phyloP scores from a whole-genome alignment of 768 basidiomycete species.

The Ramaria sp. region DNA sequence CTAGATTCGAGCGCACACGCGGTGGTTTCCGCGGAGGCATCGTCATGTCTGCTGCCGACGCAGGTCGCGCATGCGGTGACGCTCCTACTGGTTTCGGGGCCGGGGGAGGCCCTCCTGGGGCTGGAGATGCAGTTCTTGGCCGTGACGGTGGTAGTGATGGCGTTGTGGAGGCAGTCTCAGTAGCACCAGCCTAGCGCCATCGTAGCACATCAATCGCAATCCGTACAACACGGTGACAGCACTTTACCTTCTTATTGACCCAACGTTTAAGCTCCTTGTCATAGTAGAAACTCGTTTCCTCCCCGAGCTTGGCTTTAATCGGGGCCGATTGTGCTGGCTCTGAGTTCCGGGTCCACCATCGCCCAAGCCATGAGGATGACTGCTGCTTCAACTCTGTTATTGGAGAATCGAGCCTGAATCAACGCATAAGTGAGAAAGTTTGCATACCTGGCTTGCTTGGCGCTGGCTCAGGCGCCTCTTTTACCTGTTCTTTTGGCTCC shows the following conservation, averaged over 20 bases:
- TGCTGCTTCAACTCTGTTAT: constrained; percentile 11
- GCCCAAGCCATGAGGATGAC: constrained; percentile 62
- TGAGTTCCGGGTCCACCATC: constrained; percentile 61
- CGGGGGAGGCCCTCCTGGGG: constrained; percentile 28
- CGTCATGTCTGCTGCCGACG: constrained; percentile 54
- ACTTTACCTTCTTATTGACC: constrained; percentile 83
- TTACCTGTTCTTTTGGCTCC: constrained; percentile 25
- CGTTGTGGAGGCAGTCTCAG: constrained; percentile 35
- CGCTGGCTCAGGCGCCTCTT: constrained; percentile 19
- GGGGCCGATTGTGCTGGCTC: constrained; percentile 51
- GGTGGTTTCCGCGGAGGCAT: constrained; percentile 39
- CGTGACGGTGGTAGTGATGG: constrained; percentile 74
- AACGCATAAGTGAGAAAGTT: constrained; percentile 5
- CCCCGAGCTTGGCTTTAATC: constrained; percentile 85
- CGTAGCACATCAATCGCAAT: constrained; percentile 9
- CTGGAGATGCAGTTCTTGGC: constrained; percentile 80
- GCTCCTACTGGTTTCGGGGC: constrained; percentile 24
- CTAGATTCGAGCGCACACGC: constrained; percentile 56
- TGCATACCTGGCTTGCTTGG: constrained; percentile 13
- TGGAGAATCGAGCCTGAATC: not conserved
- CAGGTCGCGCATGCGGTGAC: constrained; percentile 41
- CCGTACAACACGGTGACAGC: not conserved
- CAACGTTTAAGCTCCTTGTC: constrained; percentile 93
- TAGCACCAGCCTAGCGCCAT: constrained; percentile 38
- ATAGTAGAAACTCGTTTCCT: constrained; percentile 83